phyloP scores from a whole-genome alignment of 2,329 filamentous ascomycete genomes.

The Tolypocladium capitatum region DNA sequence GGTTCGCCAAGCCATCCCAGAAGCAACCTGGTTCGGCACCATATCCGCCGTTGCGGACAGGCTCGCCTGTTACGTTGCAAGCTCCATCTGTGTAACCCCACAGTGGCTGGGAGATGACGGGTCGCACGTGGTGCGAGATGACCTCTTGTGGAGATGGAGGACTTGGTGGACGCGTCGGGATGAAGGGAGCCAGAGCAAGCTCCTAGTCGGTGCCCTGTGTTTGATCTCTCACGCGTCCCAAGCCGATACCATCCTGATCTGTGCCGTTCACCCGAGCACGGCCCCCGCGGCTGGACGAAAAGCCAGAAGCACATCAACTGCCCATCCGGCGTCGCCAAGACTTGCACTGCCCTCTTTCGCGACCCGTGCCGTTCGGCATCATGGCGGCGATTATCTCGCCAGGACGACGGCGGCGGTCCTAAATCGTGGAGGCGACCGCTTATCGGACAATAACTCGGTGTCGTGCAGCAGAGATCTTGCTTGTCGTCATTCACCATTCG shows the following conservation, averaged over 20 bases:
- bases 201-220: not conserved
- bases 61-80: not conserved
- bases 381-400: not conserved
- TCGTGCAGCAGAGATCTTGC: not conserved
- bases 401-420: not conserved
- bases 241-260: not conserved
- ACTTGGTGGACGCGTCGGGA: not conserved
- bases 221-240: not conserved
- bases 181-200: not conserved
- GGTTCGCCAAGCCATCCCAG: not conserved
- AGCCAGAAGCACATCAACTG: not conserved
- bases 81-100: not conserved
- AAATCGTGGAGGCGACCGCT: not conserved
- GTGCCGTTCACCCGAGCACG: no score
- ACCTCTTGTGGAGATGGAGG: not conserved
- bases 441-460: not conserved
- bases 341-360: slow-evolving; percentile 2
- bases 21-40: not conserved
- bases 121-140: not conserved
- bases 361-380: not conserved
- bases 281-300: not conserved
- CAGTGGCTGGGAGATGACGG: not conserved
- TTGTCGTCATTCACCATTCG: not conserved
- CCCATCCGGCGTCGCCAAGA: slow-evolving; percentile 1
- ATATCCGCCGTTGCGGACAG: not conserved